Evolutionary conservation across 345 rosid genomes (phyloP).

Genomic region (Physaria fendleri): DNA sequence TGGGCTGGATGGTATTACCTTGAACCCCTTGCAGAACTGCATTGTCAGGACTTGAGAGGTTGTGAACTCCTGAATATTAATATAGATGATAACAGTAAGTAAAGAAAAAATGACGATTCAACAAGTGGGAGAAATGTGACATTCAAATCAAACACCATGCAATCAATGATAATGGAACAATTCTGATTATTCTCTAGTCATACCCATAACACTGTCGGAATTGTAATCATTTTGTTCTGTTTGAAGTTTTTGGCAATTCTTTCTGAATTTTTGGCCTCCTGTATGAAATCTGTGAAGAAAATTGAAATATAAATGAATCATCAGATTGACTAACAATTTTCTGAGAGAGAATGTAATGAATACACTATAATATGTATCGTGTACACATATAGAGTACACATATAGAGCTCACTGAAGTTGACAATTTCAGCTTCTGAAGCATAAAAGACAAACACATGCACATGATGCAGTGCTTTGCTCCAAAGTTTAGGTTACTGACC

Average conservation of each 20-base stretch:
- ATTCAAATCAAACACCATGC: neutral
- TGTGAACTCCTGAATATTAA: conserved; percentile 52
- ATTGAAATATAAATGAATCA: neutral
- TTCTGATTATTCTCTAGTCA: neutral
- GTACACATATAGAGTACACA: no score
- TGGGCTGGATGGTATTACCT: conserved; percentile 37
- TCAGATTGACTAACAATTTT: neutral
- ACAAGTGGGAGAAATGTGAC: neutral
- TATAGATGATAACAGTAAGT: neutral
- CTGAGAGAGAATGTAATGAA: neutral
- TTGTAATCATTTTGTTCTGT: conserved; percentile 42
- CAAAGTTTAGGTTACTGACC: conserved; percentile 45
- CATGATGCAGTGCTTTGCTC: neutral
- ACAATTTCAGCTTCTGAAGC: neutral
- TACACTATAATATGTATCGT: neutral
- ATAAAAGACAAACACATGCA: neutral
- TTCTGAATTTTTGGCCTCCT: conserved; percentile 77
- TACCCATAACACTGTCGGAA: conserved; percentile 79
- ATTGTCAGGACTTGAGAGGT: conserved; percentile 72
- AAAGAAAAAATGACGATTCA: neutral
- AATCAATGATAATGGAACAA: neutral
- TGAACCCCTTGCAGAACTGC: conserved; percentile 74
- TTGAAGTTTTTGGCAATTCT: conserved; percentile 60
- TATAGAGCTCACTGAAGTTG: neutral
- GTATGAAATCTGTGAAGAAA: conserved; percentile 59